Evolutionary conservation across 2,329 filamentous ascomycete species (phyloP).

Genomic region (Diaporthe destruens): DNA sequence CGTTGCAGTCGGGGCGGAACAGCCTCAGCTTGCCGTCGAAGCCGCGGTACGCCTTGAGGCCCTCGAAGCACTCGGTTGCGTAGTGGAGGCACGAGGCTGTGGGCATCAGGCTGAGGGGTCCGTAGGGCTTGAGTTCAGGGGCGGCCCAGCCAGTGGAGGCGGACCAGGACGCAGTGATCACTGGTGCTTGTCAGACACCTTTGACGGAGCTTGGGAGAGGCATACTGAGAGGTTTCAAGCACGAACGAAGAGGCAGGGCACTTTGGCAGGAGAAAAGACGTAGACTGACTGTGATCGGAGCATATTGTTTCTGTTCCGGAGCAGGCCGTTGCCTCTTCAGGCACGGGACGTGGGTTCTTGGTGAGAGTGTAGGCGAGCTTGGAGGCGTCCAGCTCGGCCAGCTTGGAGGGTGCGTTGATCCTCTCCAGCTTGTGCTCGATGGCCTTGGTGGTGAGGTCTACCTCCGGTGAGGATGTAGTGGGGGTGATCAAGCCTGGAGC

Average conservation of each 20-base stretch:
- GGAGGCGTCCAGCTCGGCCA: constrained; percentile 71
- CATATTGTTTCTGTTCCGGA: constrained; percentile 66
- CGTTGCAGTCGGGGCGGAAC: constrained; percentile 83
- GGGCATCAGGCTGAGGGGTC: constrained; percentile 81
- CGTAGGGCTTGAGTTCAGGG: constrained; percentile 82
- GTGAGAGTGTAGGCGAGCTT: constrained; percentile 69
- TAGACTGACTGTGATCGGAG: constrained; percentile 79
- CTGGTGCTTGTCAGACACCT: background rate
- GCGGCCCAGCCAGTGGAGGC: constrained; percentile 75
- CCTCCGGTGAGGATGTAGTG: constrained; percentile 56
- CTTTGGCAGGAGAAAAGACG: background rate
- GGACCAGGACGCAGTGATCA: constrained; percentile 82
- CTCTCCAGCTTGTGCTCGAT: constrained; percentile 62
- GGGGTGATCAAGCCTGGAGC: constrained; percentile 48
- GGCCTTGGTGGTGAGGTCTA: constrained; percentile 65
- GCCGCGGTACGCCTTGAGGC: constrained; percentile 84
- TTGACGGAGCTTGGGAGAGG: background rate
- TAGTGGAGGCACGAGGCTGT: constrained; percentile 88
- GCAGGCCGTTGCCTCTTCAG: constrained; percentile 61
- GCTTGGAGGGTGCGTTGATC: constrained; percentile 49
- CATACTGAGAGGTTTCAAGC: background rate
- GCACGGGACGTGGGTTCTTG: constrained; percentile 64
- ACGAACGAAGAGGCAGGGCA: background rate
- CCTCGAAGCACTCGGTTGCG: constrained; percentile 92
- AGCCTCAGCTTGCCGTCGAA: constrained; percentile 79